phyloP scores from a whole-genome alignment of 2,329 filamentous ascomycete species.

The Phaeosphaeriaceae sp. region DNA sequence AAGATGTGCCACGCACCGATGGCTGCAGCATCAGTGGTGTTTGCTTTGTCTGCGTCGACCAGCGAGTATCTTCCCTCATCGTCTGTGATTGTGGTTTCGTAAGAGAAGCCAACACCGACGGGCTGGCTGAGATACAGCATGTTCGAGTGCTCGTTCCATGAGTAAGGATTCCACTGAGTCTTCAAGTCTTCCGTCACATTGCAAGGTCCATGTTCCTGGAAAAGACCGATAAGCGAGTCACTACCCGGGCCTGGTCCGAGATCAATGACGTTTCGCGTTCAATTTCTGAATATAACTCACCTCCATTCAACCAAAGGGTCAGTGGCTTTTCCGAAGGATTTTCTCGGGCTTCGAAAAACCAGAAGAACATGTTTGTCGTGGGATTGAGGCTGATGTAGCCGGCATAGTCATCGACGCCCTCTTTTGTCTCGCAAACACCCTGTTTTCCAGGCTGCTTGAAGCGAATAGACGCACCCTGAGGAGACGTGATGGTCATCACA shows the following conservation, averaged over 20 bases:
- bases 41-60: constrained; percentile 36
- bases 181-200: constrained; percentile 46
- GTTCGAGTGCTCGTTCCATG: constrained; percentile 49
- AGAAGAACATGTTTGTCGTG: constrained; percentile 52
- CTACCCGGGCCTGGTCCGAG: constrained; percentile 53
- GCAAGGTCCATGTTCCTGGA: constrained; percentile 50
- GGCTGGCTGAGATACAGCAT: constrained; percentile 51
- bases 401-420: constrained; percentile 47
- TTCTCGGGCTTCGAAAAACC: constrained; percentile 58
- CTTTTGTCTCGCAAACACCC: constrained; percentile 52
- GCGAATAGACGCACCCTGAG: constrained; percentile 42
- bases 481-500: constrained; percentile 42
- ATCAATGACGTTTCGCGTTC: neutral
- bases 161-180: constrained; percentile 46
- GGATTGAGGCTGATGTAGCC: constrained; percentile 47
- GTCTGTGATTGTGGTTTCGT: constrained; percentile 39
- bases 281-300: neutral
- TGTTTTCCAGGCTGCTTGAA: constrained; percentile 47
- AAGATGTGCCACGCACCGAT: constrained; percentile 46
- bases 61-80: constrained; percentile 38
- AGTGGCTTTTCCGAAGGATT: constrained; percentile 46
- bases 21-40: constrained; percentile 45
- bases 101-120: constrained; percentile 50
- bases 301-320: constrained; percentile 62
- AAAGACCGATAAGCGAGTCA: constrained; percentile 63